phyloP scores from a whole-genome alignment of 176 grass and related monocot genomes.

The Aegilops speltoides region DNA sequence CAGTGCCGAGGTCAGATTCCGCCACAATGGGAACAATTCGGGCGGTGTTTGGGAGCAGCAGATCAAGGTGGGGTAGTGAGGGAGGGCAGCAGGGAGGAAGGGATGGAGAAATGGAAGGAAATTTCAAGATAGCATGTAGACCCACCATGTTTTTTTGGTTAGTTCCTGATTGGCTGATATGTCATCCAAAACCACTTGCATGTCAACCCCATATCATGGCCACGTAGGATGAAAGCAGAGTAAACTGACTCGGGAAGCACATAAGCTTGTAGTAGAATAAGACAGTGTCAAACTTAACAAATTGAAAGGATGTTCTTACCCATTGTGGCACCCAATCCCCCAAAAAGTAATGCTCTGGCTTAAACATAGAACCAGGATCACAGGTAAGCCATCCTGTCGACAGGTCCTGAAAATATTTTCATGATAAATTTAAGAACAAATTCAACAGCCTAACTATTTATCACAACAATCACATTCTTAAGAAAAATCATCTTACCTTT shows the following conservation, averaged over 20 bases:
- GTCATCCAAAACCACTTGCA: constrained; percentile 2
- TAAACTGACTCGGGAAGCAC: neutral
- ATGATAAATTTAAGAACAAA: constrained; percentile 31
- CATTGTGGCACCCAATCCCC: constrained; percentile 58
- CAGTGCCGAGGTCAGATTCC: neutral
- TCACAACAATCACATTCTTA: constrained; percentile 16
- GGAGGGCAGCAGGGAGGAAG: neutral
- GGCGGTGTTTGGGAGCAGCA: neutral
- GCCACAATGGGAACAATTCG: neutral
- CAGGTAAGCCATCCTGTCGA: constrained; percentile 90
- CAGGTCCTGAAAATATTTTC: constrained; percentile 69
- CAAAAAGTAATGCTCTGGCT: constrained; percentile 65
- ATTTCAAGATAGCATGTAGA: neutral
- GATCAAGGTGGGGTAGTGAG: neutral
- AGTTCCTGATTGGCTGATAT: neutral
- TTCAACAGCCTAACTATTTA: constrained; percentile 18
- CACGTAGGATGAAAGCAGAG: neutral
- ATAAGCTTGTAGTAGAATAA: neutral
- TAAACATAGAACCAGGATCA: constrained; percentile 91
- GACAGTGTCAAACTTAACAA: constrained; percentile 6
- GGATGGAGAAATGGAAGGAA: neutral
- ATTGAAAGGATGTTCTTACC: constrained; percentile 48
- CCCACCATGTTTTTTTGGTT: neutral
- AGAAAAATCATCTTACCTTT: constrained; percentile 52
- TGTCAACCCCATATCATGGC: neutral